Evolutionary conservation across 1,284 basidiomycete genomes (phyloP), one percentile per base, ranked within the genome.

Genomic region (Hemileia vastatrix): DNA sequence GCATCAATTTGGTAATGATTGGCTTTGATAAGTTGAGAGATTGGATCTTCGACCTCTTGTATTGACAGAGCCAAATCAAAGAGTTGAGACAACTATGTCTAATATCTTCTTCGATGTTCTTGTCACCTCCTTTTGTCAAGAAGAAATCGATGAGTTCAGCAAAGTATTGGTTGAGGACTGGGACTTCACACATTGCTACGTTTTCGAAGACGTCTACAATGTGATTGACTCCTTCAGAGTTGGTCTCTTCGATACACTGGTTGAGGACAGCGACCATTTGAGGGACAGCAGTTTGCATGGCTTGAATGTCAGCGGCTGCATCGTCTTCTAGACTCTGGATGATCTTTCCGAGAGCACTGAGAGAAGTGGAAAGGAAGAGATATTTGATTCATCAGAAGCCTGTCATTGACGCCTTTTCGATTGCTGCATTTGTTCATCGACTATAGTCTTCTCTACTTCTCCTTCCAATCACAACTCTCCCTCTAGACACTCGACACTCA

Each of bases 181-280:
- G 93, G n/a, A 90, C 85, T 81, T 98, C 94, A n/a, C n/a, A n/a
- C n/a, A n/a, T n/a, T n/a, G n/a, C n/a, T n/a, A n/a, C n/a, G 1
- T 90, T 93, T 80, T 98, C 95, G 68, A 98, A 83, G 27, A 96
- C 90, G 73, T 98, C 95, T 72, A 96, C 94, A 43, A 93, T 81
- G 72, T 94, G 86, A 67, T 91, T 86, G 61, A 89, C 89, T 65
- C 85, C 86, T 50, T 83, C 82, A 73, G 90, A 88, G 74, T 96
- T 86, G 50, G 81, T 83, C 49, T 83, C 78, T 72, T 88, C 87
- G n/a, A 97, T 83, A 57, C 85, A 83, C 76, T 92, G 87, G 47
- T 88, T 86, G 53, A 97, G 85, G 52, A 97, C 92, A 65, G 83
- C 81, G 63, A 98, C 88, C 83, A 98, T 95, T 51, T 81, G 80